phyloP scores from a whole-genome alignment of 2,329 filamentous ascomycete species.

The Scedosporium aurantiacum region DNA sequence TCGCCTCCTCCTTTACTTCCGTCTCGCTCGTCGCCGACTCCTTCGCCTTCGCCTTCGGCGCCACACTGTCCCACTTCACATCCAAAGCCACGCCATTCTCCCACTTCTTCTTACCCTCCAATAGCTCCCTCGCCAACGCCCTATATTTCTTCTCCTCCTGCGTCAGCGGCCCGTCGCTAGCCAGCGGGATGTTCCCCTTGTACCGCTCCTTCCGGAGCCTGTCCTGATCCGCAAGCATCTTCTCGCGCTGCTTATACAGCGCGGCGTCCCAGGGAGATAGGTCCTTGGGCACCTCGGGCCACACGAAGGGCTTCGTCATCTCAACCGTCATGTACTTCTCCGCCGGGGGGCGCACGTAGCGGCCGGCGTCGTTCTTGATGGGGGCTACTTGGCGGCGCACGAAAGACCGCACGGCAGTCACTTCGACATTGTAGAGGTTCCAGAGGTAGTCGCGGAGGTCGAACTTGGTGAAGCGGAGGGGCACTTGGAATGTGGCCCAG shows the following conservation, averaged over 20 bases:
- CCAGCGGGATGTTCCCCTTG: conserved; percentile 20
- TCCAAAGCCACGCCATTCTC: conserved; percentile 33
- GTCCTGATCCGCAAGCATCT: conserved; percentile 27
- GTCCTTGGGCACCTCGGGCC: conserved; percentile 60
- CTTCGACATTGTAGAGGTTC: conserved; percentile 70
- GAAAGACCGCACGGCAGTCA: conserved; percentile 64
- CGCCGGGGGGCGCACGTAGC: conserved; percentile 50
- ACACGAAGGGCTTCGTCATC: conserved; percentile 77
- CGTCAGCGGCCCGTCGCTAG: conserved; percentile 29
- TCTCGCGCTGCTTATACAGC: conserved; percentile 41
- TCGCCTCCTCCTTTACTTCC: conserved; percentile 9
- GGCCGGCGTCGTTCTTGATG: conserved; percentile 39
- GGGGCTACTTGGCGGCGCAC: conserved; percentile 21
- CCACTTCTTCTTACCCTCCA: conserved; percentile 53
- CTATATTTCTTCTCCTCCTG: conserved; percentile 27
- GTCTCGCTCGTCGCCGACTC: not conserved
- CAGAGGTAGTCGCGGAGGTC: conserved; percentile 92
- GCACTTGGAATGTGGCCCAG: conserved; percentile 83
- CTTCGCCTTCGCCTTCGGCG: conserved; percentile 16
- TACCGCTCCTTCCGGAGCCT: conserved; percentile 14
- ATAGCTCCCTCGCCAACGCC: conserved; percentile 48
- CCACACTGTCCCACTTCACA: conserved; percentile 29
- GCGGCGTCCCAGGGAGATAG: conserved; percentile 53
- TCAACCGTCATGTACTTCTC: conserved; percentile 94
- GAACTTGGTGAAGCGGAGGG: conserved; percentile 88